Percentiles rank a stretch among this genome's conserved stretches.
These are phyloP conservation scores for Danielozyma ontarioensis DNA, from an alignment of 805 yeast genomes.

Conservation along the genomic window DNA sequence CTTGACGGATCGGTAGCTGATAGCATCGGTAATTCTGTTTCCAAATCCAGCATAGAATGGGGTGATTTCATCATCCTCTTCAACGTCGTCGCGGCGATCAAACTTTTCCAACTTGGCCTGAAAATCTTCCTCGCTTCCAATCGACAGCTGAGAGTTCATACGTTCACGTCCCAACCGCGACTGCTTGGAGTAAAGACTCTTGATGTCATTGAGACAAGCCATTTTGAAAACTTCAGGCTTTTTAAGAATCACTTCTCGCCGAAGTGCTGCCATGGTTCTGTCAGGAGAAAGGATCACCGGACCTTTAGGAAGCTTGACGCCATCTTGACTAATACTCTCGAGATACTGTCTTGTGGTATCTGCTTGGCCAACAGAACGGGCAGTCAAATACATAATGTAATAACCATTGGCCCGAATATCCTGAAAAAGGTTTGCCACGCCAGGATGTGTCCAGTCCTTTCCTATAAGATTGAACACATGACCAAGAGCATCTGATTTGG, in stretches of 20 bases:
- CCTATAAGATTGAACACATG: conserved; percentile 93
- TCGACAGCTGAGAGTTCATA: not conserved
- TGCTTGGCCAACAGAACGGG: conserved; percentile 93
- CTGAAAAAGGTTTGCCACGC: conserved; percentile 87
- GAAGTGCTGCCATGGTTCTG: conserved; percentile 90
- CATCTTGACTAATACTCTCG: conserved; percentile 68
- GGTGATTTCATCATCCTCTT: conserved; percentile 45
- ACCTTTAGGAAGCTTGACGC: conserved; percentile 71
- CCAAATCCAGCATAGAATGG: conserved; percentile 99
- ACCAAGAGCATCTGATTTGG: conserved; percentile 96
- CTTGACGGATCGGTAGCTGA: conserved; percentile 88
- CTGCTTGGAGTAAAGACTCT: conserved; percentile 51
- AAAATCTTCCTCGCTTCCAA: not conserved
- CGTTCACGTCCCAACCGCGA: conserved; percentile 4
- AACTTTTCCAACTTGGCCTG: not conserved
- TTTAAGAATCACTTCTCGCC: conserved; percentile 85
- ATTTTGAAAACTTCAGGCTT: conserved; percentile 98
- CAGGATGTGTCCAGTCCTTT: conserved; percentile 96
- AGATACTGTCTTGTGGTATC: conserved; percentile 86
- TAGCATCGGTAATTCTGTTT: conserved; percentile 92
- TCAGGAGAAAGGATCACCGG: conserved; percentile 96
- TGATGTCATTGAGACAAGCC: conserved; percentile 90
- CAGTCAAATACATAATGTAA: conserved; percentile 88
- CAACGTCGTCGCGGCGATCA: conserved; percentile 7
- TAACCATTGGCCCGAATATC: conserved; percentile 87